Conservation (phyloP, 495 filamentous ascomycete genomes). For the Xylaria telfairii region DNA sequence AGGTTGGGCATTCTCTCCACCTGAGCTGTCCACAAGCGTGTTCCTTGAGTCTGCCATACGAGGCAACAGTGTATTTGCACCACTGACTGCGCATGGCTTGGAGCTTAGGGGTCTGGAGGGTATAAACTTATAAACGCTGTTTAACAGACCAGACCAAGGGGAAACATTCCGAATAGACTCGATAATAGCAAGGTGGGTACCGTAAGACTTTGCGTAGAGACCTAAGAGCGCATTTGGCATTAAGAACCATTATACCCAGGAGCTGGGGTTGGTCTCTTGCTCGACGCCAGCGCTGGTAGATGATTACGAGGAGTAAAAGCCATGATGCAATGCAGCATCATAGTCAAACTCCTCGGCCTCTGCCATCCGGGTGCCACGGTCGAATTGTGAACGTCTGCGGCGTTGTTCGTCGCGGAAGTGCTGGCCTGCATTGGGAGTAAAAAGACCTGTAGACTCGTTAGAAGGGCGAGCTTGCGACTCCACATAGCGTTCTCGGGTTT, state of each 20-base stretch:
- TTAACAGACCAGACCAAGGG: neutral
- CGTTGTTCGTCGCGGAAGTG: conserved; percentile 77
- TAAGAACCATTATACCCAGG: neutral
- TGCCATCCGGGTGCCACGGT: conserved; percentile 70
- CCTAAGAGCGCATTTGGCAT: conserved; percentile 11
- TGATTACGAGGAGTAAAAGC: conserved; percentile 37
- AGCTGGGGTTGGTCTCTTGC: conserved; percentile 9
- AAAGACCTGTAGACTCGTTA: conserved; percentile 58
- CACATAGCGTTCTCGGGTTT: neutral
- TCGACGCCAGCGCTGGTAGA: conserved; percentile 9
- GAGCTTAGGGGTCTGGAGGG: neutral
- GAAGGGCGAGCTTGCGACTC: conserved; percentile 21
- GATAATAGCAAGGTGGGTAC: neutral
- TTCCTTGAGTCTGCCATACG: neutral
- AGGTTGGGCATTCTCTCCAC: neutral
- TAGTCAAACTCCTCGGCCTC: conserved; percentile 66
- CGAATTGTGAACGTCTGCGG: conserved; percentile 76
- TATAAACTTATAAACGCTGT: neutral
- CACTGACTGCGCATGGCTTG: neutral
- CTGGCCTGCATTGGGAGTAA: conserved; percentile 74
- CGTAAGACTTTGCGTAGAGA: conserved; percentile 6
- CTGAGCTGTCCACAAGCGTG: neutral
- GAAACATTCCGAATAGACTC: neutral
- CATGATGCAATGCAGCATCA: conserved; percentile 43
- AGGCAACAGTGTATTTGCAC: neutral